Base-by-base conservation (phyloP, 2,329 filamentous ascomycete species). In the Aspergillus sp. region DNA sequence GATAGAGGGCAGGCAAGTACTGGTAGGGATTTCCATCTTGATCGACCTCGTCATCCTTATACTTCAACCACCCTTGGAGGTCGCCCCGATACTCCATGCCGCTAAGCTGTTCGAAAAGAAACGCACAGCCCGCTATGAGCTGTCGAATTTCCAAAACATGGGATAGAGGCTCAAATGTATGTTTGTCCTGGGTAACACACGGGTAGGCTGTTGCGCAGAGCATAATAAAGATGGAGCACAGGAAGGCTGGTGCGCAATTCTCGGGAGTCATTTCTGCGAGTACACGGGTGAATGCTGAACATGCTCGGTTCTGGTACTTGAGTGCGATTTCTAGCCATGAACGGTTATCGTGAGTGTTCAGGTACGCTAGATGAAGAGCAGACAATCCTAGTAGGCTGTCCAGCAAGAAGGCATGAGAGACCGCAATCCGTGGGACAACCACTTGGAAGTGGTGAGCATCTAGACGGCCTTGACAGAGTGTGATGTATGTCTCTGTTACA, bases 381-480 rank as follows among this genome's bases (percentile, higher is more conserved):
- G 79, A 73, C 9, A 82, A 65, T 5, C 79, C 79, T 4, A 81
- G 70, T 10, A 81, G 68, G 30, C 74, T 75, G 59, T 81, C 75
- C 12, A 82, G 69, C n/a, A 82, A 69, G 48, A 79, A 81, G 3
- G 77, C 72, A 62, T 78, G 75, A 5, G 76, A 71, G 52, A 80
- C 77, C 1, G 77, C 77, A 58, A 78, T 70, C 9, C 70, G 70
- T 2, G 76, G 74, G 6, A 76, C 69, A 6, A 69, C 66, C 23
- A 71, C 70, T 45, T 76, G 74, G 39, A 75, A 74, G 53, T 74
- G 72, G 38, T 74, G 62, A 28, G 69, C 67, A 17, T 73, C 71
- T 6, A 74, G 63, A 2, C 69, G 67, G 25, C 72, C 69, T 28
- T 68, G 70, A 2, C 70, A 66, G 21, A 78, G 59, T 15, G 75